A percentile compares a stretch with the other conserved stretches of the same genome.
These are phyloP conservation scores for Populus deltoides DNA, from an alignment of 345 rosid genomes.

Conservation along the genomic window DNA sequence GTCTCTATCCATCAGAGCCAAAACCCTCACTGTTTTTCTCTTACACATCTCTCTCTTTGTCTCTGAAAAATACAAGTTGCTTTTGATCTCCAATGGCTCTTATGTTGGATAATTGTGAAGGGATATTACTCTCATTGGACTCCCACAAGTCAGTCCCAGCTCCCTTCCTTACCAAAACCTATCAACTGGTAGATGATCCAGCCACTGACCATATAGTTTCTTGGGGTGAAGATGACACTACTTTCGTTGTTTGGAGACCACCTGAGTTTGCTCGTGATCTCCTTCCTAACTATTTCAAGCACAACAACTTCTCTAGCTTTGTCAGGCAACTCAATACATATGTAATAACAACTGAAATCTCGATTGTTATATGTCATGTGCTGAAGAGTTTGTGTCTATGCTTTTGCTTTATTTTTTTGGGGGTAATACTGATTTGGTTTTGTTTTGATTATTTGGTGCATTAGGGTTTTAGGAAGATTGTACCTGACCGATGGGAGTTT, in stretches of 20 bases:
- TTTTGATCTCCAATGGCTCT: constrained; percentile 42
- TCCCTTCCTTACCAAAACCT: constrained; percentile 91
- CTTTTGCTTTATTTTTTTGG: background rate
- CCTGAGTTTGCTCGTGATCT: constrained; percentile 96
- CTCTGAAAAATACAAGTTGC: background rate
- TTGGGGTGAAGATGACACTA: constrained; percentile 88
- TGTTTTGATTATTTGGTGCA: constrained; percentile 10
- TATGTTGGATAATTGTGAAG: constrained; percentile 58
- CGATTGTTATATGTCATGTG: background rate
- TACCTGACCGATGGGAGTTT: constrained; percentile 97
- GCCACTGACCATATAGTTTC: constrained; percentile 80
- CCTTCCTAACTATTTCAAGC: constrained; percentile 94
- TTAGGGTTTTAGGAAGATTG: constrained; percentile 97
- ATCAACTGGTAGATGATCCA: constrained; percentile 91
- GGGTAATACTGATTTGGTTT: constrained; percentile 7
- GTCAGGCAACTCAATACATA: constrained; percentile 98
- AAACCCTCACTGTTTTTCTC: background rate
- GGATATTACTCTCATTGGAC: constrained; percentile 74
- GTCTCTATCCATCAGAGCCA: constrained; percentile 7
- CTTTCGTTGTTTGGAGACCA: constrained; percentile 91
- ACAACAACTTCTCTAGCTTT: constrained; percentile 95
- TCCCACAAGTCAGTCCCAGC: constrained; percentile 89
- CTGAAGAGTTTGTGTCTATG: background rate
- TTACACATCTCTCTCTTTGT: constrained; percentile 1
- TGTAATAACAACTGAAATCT: constrained; percentile 34